These are phyloP conservation scores for Entomortierella chlamydospora DNA, from an alignment of 192 early-diverging fungal species.

Conservation along the genomic window DNA sequence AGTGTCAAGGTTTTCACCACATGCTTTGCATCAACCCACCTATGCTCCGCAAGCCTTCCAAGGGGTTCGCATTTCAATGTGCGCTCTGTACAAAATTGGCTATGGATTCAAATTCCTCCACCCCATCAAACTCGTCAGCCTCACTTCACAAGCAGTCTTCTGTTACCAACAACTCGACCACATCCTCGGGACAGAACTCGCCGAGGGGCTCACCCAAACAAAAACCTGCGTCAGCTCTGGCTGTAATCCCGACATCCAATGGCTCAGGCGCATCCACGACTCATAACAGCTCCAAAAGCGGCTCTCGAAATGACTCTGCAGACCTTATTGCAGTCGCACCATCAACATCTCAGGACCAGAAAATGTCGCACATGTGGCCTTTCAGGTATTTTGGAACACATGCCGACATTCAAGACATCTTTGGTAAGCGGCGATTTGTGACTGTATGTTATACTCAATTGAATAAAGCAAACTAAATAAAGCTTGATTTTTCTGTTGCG, in stretches of 20 bases:
- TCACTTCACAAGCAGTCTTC: slow-evolving; percentile 6
- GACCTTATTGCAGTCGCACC: slow-evolving; percentile 11
- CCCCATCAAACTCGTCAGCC: slow-evolving; percentile 3
- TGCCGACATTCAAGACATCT: slow-evolving; percentile 76
- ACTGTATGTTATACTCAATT: not conserved
- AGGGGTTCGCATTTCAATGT: slow-evolving; percentile 92
- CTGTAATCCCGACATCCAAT: slow-evolving; percentile 35
- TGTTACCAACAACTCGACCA: slow-evolving; percentile 22
- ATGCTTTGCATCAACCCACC: slow-evolving; percentile 87
- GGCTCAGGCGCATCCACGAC: not conserved
- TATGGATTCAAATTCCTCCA: slow-evolving; percentile 19
- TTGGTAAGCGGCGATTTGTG: slow-evolving; percentile 50
- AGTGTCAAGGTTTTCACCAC: slow-evolving; percentile 84
- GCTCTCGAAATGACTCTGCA: not conserved
- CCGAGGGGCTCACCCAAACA: slow-evolving; percentile 47
- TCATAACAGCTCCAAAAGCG: not conserved
- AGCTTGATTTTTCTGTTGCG: not conserved
- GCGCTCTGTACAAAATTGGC: slow-evolving; percentile 69
- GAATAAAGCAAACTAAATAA: too few relatives aligned
- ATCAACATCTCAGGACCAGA: slow-evolving; percentile 60
- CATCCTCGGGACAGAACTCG: slow-evolving; percentile 43
- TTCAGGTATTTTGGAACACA: slow-evolving; percentile 91
- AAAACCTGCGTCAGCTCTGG: slow-evolving; percentile 30
- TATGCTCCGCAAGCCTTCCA: slow-evolving; percentile 77
- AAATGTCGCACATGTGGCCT: slow-evolving; percentile 81